These are phyloP conservation scores for Neofusicoccum sp. DNA, from an alignment of 2,329 filamentous ascomycete genomes.

Conservation along the genomic window DNA sequence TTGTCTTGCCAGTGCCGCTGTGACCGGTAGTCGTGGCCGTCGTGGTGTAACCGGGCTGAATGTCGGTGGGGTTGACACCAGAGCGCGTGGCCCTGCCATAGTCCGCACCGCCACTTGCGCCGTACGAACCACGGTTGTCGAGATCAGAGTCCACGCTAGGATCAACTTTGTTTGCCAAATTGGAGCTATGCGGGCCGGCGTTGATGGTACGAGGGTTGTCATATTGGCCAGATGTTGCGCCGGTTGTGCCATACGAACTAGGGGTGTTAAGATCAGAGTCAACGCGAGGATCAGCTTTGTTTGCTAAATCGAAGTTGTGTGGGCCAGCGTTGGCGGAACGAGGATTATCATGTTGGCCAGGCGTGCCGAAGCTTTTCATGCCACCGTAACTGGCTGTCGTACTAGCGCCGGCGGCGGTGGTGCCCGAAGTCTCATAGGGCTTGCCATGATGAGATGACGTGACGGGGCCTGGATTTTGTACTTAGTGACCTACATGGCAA, in stretches of 20 bases:
- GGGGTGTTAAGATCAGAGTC: not conserved
- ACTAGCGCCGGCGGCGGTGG: too few relatives aligned
- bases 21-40: not conserved
- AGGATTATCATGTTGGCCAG: too few relatives aligned
- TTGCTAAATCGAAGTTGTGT: not conserved
- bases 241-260: not conserved
- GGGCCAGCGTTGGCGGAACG: not conserved
- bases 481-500: too few relatives aligned
- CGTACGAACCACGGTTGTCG: constrained; percentile 10
- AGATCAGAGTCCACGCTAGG: constrained; percentile 12
- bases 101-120: not conserved
- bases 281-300: not conserved
- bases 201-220: not conserved
- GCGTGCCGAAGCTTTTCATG: too few relatives aligned
- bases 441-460: too few relatives aligned
- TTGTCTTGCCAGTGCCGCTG: not conserved
- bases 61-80: not conserved
- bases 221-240: not conserved
- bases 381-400: too few relatives aligned
- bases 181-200: constrained; percentile 9
- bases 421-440: too few relatives aligned
- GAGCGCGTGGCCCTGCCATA: too few relatives aligned
- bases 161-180: constrained; percentile 10
- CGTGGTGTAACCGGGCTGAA: not conserved
- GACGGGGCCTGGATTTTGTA: too few relatives aligned